Evolutionary conservation across 1,284 basidiomycete genomes (phyloP), one percentile per base, ranked within the genome.

Genomic region (Phellinidium pouzarii): DNA sequence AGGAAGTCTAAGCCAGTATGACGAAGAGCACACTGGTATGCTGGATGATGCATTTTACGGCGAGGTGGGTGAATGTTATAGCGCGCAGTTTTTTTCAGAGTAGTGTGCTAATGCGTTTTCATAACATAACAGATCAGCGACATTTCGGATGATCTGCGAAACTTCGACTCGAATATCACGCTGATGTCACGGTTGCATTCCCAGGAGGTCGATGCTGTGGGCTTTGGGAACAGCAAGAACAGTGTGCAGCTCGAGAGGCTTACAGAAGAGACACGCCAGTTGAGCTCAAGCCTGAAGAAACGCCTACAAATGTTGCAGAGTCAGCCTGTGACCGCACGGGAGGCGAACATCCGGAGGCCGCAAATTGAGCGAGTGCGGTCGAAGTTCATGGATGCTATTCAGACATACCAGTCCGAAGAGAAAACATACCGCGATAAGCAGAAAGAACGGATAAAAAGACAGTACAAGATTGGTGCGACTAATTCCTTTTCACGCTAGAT

Each of bases 391-490:
- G 87, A 90, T 60, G 86, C 87, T 17, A 88, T 91, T 57, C 87
- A 91, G 69, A 81, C 75, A 59, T 91, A 89, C 64, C 93, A 97
- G 71, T 80, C 82, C 38, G 91, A 96, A 23, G 96, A 99, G 72
- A 88, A 94, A 68, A 85, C 91, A 65, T 92, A 90, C 68, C 84
- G 95, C 54, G 79, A 87, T 60, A 94, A 91, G 74, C 94, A 96
- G 71, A 92, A 92, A 70, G 91, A 94, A 66, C 79, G 94, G 41
- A 84, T 95, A 74, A 94, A 95, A 72, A 81, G 96, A 58, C 96
- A 99, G 71, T 95, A 88, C 76, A 92, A 87, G 72, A 99, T 99
- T 61, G 87, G 87, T 87, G 52, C 8, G 48, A 25, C 29, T 50
- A 22, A 19, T 43, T 37, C 14, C 17, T 17, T 40, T 3, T 27